Percentiles rank a stretch among this genome's conserved stretches.
Conservation (phyloP, 148 eudicot species). For the Euryodendron excelsum region DNA sequence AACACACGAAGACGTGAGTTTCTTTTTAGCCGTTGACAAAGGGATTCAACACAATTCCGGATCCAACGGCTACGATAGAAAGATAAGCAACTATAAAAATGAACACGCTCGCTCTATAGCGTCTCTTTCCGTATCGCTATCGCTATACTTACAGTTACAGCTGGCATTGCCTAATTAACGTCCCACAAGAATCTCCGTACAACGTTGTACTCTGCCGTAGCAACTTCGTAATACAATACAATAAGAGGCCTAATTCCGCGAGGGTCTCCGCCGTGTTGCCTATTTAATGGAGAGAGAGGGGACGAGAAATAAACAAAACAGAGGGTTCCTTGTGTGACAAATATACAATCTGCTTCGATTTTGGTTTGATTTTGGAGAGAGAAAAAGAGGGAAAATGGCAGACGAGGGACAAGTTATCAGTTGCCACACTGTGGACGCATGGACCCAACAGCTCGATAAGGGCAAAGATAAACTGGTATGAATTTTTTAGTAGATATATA, state of each 20-base stretch:
- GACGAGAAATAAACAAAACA: background rate
- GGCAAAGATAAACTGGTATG: constrained; percentile 40
- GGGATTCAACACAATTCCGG: no score
- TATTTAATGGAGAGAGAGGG: background rate
- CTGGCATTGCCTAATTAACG: no score
- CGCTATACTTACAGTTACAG: no score
- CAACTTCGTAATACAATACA: background rate
- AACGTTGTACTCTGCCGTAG: no score
- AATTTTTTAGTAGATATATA: background rate
- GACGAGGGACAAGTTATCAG: constrained; percentile 42
- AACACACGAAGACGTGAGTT: no score
- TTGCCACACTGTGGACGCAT: constrained; percentile 39
- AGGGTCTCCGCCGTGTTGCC: background rate
- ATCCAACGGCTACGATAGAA: no score
- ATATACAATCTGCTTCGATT: background rate
- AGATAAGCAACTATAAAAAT: no score
- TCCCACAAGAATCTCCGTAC: no score
- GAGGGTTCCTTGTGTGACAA: background rate
- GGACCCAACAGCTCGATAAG: constrained; percentile 40
- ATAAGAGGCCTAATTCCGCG: background rate
- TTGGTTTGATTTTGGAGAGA: background rate
- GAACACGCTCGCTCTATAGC: no score
- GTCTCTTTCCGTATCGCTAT: no score
- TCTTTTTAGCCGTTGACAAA: no score
- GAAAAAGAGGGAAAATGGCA: constrained; percentile 27